These are phyloP conservation scores for Zalaria sp. DNA, from an alignment of 2,329 filamentous ascomycete species.

Conservation along the genomic window DNA sequence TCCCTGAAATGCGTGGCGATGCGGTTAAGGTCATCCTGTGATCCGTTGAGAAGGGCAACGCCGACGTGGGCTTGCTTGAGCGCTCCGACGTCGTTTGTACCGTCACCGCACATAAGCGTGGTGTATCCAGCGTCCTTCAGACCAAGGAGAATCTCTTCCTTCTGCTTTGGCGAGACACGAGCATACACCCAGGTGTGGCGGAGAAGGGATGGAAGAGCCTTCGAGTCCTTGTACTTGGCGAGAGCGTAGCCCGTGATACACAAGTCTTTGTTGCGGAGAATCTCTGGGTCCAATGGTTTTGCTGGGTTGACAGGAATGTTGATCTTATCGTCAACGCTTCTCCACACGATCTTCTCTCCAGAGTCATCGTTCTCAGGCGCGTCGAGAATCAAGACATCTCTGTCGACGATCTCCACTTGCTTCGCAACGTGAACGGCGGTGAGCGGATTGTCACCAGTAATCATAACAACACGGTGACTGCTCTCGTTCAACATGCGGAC, in stretches of 20 bases:
- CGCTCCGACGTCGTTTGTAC: slow-evolving; percentile 94
- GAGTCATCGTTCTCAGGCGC: slow-evolving; percentile 79
- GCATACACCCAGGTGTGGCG: slow-evolving; percentile 95
- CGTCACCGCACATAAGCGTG: slow-evolving; percentile 96
- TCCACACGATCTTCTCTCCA: slow-evolving; percentile 77
- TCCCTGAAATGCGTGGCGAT: slow-evolving; percentile 90
- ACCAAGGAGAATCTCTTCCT: slow-evolving; percentile 94
- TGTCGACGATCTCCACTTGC: slow-evolving; percentile 93
- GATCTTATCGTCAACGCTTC: slow-evolving; percentile 81
- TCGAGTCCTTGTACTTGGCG: slow-evolving; percentile 71
- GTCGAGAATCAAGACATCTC: slow-evolving; percentile 87
- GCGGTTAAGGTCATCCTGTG: slow-evolving; percentile 74
- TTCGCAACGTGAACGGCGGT: slow-evolving; percentile 92
- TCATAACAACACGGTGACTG: slow-evolving; percentile 97
- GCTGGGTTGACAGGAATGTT: slow-evolving; percentile 75
- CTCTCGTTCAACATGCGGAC: slow-evolving; percentile 98
- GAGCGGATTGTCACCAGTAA: slow-evolving; percentile 93
- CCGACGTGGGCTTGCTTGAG: slow-evolving; percentile 97
- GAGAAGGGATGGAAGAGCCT: slow-evolving; percentile 62
- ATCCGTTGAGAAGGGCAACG: slow-evolving; percentile 89
- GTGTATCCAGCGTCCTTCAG: slow-evolving; percentile 96
- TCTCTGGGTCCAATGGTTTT: slow-evolving; percentile 64
- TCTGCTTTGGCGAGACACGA: slow-evolving; percentile 94
- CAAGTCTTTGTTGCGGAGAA: slow-evolving; percentile 75
- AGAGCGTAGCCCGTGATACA: slow-evolving; percentile 94